These are phyloP conservation scores for Hypoxylon sp. DNA, from an alignment of 2,329 filamentous ascomycete genomes.

Conservation along the genomic window DNA sequence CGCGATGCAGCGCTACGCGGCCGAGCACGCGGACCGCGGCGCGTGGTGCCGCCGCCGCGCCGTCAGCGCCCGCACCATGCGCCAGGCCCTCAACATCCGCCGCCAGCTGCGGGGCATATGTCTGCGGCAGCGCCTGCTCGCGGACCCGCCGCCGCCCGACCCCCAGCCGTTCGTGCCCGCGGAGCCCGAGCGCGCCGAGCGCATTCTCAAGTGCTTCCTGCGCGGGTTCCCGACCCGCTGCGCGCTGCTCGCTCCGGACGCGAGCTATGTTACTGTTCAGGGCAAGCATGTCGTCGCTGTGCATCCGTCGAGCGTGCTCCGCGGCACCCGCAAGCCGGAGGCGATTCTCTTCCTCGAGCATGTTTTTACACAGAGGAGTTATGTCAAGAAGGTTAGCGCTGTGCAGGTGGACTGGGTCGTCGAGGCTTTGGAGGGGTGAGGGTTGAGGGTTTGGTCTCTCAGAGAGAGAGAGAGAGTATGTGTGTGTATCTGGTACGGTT, in stretches of 20 bases:
- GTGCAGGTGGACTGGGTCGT: conserved; percentile 68
- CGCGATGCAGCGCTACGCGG: conserved; percentile 67
- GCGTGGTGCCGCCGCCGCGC: conserved; percentile 66
- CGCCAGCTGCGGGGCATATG: conserved; percentile 67
- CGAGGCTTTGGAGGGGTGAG: conserved; percentile 48
- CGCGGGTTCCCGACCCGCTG: conserved; percentile 68
- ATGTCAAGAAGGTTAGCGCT: conserved; percentile 70
- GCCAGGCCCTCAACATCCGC: conserved; percentile 67
- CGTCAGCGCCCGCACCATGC: conserved; percentile 68
- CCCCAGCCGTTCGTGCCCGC: conserved; percentile 64
- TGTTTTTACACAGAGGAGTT: conserved; percentile 71
- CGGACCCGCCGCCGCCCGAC: conserved; percentile 56
- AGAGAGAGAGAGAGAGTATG: no score
- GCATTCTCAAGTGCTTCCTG: conserved; percentile 68
- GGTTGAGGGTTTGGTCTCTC: background rate
- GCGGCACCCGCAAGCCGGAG: conserved; percentile 69
- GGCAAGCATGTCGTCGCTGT: conserved; percentile 68
- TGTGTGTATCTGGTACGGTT: no score
- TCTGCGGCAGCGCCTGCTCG: conserved; percentile 59
- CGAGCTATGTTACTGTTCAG: conserved; percentile 66
- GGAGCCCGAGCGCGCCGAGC: conserved; percentile 61
- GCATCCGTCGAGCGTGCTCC: conserved; percentile 69
- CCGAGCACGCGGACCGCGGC: conserved; percentile 62
- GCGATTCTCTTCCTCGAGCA: conserved; percentile 75
- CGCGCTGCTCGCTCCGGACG: conserved; percentile 66